Base-by-base conservation (phyloP, 768 basidiomycete genomes). In the Austroboletus eburneus region DNA sequence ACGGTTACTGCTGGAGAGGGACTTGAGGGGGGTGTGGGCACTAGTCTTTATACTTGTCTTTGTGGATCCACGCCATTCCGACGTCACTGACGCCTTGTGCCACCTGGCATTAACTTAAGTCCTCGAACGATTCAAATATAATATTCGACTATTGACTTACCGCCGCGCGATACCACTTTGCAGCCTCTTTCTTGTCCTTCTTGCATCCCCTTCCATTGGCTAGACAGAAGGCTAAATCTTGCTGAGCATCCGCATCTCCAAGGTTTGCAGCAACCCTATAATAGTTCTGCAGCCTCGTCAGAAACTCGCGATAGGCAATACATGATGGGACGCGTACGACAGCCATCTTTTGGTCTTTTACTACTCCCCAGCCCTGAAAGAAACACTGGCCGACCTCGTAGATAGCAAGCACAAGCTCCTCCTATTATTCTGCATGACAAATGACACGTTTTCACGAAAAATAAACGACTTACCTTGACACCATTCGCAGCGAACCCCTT, bases 381-480 rank as follows among this genome's bases (percentile, higher is more conserved):
- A 92, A 95, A 61, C 89, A 91, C 64, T 91, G 88, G 1, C 89
- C 92, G 4, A 94, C 89, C 67, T 94, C 92, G 59, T 92, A 90
- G 38, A 94, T 87, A 1, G 92, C 90, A 18, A 94, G 73, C 17
- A 92, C 83, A 13, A 95, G 77, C 64, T 94, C 91, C 20, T 74
- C 79, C 81, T 91, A 42, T 13, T 35, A 16, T 13, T 2, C 5
- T 1, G 4, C 10, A 20, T 52, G 16, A 51, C 20, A 6, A 35
- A 29, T 29, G 16, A 43, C 17, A n/a, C 36, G 14, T 2, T 27
- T 18, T 13, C 6, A 23, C 24, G 30, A 24, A 27, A 34, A 13
- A 22, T 9, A 3, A 29, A 40, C n/a, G 27, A 40, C 66, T 18
- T 54, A 81, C 80, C 69, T 73, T 74, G 16, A 85, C 79, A 0